Evolutionary conservation across 169 alveolate genomes (phyloP).

Genomic region (Plasmodium gonderi): DNA sequence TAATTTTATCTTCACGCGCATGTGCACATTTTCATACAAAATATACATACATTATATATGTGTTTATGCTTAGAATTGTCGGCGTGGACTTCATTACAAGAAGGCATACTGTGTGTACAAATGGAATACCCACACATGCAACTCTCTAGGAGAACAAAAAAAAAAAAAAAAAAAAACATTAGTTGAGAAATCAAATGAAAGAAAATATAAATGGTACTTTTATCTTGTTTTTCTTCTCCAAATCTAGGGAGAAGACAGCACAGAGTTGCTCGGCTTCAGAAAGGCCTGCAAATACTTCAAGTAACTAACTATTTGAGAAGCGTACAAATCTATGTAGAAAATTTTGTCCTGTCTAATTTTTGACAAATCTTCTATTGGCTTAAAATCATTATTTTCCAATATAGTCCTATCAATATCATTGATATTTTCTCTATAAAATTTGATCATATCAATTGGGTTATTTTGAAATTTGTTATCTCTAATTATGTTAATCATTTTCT

Average conservation of each 20-base stretch:
- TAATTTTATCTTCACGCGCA: background rate
- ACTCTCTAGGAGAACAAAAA: too few relatives aligned
- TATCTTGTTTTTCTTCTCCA: background rate
- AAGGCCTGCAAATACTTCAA: slow-evolving; percentile 28
- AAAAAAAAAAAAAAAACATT: too few relatives aligned
- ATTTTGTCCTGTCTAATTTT: slow-evolving; percentile 57
- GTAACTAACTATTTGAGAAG: slow-evolving; percentile 66
- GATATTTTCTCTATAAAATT: slow-evolving; percentile 51
- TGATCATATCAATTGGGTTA: slow-evolving; percentile 56
- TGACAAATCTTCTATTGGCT: slow-evolving; percentile 67
- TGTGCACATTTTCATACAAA: background rate
- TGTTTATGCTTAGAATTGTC: background rate
- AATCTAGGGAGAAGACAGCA: background rate
- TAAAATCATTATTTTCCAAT: slow-evolving; percentile 40
- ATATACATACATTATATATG: background rate
- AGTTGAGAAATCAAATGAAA: too few relatives aligned
- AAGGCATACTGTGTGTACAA: too few relatives aligned
- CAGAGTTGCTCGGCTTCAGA: slow-evolving; percentile 1
- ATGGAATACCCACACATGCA: too few relatives aligned
- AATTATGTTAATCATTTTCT: slow-evolving; percentile 39
- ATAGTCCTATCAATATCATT: slow-evolving; percentile 30
- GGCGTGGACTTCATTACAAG: too few relatives aligned
- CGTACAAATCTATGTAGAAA: slow-evolving; percentile 64
- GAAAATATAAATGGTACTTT: too few relatives aligned
- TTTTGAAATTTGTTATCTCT: slow-evolving; percentile 49